These are phyloP conservation scores for Penicillium sclerotigenum DNA, from an alignment of 2,329 filamentous ascomycete species.

Conservation along the genomic window DNA sequence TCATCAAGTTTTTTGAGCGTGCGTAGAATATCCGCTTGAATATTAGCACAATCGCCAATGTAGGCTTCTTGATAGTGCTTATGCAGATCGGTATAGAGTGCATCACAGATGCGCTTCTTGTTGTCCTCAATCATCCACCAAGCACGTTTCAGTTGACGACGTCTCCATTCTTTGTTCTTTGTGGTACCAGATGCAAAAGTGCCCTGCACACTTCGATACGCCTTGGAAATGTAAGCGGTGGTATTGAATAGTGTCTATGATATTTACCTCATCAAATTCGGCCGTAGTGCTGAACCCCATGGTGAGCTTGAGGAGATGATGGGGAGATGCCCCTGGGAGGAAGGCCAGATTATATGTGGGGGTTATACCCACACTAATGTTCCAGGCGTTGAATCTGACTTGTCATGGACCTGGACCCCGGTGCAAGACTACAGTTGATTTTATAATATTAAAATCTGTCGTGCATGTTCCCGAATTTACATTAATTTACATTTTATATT, in stretches of 20 bases:
- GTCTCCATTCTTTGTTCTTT: constrained; percentile 18
- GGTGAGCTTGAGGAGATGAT: background rate
- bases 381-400: background rate
- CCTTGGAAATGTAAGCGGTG: constrained; percentile 6
- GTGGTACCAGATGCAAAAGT: constrained; percentile 15
- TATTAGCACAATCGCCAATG: constrained; percentile 5
- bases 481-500: background rate
- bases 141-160: constrained; percentile 17
- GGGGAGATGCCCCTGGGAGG: constrained; percentile 4
- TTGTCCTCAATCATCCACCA: constrained; percentile 25
- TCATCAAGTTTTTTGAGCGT: constrained; percentile 40
- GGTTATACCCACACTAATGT: background rate
- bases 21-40: constrained; percentile 39
- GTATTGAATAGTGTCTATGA: background rate
- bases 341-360: background rate
- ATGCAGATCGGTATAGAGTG: constrained; percentile 17
- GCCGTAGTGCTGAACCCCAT: constrained; percentile 15
- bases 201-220: constrained; percentile 11
- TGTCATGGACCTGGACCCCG: too few species aligned
- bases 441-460: background rate
- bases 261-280: constrained; percentile 17
- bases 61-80: constrained; percentile 18
- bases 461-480: background rate
- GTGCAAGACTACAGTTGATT: background rate
- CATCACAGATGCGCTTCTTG: constrained; percentile 14